phyloP scores from a whole-genome alignment of 306 rosid species.

The Alnus rubra region DNA sequence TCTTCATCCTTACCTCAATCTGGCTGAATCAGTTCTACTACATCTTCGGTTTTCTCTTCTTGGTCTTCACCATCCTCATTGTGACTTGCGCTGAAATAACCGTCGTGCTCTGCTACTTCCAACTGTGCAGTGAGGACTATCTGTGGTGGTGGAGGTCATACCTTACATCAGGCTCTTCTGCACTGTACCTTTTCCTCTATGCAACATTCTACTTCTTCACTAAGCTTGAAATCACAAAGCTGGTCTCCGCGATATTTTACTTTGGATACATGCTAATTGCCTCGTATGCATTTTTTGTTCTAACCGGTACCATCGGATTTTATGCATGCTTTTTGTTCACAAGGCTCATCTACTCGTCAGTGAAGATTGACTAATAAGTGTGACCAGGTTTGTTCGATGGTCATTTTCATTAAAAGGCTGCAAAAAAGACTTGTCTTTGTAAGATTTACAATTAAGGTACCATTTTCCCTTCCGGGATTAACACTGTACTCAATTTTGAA shows the following conservation, averaged over 20 bases:
- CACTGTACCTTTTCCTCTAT: constrained; percentile 89
- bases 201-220: constrained; percentile 99
- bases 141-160: constrained; percentile 99
- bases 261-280: constrained; percentile 97
- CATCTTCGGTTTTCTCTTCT: constrained; percentile 95
- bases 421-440: constrained; percentile 43
- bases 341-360: constrained; percentile 97
- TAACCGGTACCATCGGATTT: constrained; percentile 95
- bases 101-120: constrained; percentile 96
- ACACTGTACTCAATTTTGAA: constrained; percentile 82
- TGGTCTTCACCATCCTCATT: constrained; percentile 85
- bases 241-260: constrained; percentile 78
- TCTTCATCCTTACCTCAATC: constrained; percentile 97
- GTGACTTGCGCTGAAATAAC: constrained; percentile 96
- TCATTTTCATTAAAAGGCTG: constrained; percentile 37
- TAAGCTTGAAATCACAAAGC: constrained; percentile 96
- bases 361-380: constrained; percentile 75
- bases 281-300: constrained; percentile 90
- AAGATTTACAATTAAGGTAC: constrained; percentile 59
- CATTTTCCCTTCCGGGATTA: constrained; percentile 53
- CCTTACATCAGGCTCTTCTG: constrained; percentile 92
- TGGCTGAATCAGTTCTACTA: constrained; percentile 99
- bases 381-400: constrained; percentile 22
- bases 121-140: constrained; percentile 97
- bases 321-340: constrained; percentile 98